phyloP scores from a whole-genome alignment of 371 early-diverging fungal genomes.

The Mucor indicus region DNA sequence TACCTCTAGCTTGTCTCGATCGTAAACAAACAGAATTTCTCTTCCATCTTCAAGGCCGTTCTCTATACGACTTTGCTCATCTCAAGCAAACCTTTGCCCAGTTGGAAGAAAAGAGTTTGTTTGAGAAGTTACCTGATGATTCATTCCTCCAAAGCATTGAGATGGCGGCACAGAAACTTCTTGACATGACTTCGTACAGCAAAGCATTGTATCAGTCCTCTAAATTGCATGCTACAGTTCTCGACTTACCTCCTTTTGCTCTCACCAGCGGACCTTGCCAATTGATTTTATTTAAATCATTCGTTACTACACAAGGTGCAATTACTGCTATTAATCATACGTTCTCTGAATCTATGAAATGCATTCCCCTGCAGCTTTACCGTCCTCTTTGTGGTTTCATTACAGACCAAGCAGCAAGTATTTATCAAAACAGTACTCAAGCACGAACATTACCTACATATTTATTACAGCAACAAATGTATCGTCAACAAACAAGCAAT shows the following conservation, averaged over 20 bases:
- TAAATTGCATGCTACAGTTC: slow-evolving; percentile 22
- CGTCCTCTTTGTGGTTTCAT: slow-evolving; percentile 20
- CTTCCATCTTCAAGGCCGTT: slow-evolving; percentile 18
- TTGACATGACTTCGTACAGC: slow-evolving; percentile 24
- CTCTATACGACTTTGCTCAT: slow-evolving; percentile 17
- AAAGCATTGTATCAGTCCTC: slow-evolving; percentile 23
- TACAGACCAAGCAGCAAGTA: slow-evolving; percentile 29
- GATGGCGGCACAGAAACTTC: slow-evolving; percentile 19
- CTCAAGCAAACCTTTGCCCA: not conserved
- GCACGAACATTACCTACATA: slow-evolving; percentile 3
- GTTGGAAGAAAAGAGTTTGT: no score
- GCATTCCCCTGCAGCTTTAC: slow-evolving; percentile 29
- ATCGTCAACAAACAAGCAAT: slow-evolving; percentile 12
- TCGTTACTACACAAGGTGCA: slow-evolving; percentile 30
- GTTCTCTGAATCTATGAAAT: slow-evolving; percentile 27
- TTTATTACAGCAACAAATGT: slow-evolving; percentile 20
- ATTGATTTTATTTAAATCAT: slow-evolving; percentile 32
- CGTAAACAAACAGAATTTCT: slow-evolving; percentile 22
- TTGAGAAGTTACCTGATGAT: not conserved
- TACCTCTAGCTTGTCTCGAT: slow-evolving; percentile 5
- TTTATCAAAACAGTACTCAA: slow-evolving; percentile 7
- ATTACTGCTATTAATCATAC: slow-evolving; percentile 36
- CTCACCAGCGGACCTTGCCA: slow-evolving; percentile 31
- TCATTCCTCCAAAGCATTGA: slow-evolving; percentile 25
- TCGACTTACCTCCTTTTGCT: slow-evolving; percentile 38